These are phyloP conservation scores for Globisporangium camurandrum DNA, from an alignment of 352 stramenopile species.

Conservation along the genomic window DNA sequence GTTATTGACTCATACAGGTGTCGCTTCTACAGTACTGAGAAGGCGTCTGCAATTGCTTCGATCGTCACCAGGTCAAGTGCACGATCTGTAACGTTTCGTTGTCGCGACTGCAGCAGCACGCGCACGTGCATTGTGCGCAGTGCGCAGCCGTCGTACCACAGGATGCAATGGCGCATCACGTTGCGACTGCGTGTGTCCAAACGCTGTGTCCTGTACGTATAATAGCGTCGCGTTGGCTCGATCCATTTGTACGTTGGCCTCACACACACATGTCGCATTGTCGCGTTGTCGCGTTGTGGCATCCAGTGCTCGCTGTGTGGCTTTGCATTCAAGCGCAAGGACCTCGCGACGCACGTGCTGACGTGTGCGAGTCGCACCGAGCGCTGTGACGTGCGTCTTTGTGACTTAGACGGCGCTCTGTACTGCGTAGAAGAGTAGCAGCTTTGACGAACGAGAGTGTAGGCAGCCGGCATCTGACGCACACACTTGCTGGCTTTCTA, in stretches of 20 bases:
- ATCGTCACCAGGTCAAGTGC: constrained; percentile 49
- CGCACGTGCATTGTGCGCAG: constrained; percentile 34
- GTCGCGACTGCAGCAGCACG: constrained; percentile 16
- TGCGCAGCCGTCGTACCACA: constrained; percentile 21
- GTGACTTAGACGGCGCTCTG: not conserved
- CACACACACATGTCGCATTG: constrained; percentile 10
- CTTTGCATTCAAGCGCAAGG: constrained; percentile 42
- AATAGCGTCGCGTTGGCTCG: not conserved
- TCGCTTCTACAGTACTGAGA: too few relatives aligned
- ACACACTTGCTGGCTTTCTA: too few relatives aligned
- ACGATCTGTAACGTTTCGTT: constrained; percentile 24
- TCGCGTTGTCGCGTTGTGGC: not conserved
- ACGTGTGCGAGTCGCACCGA: constrained; percentile 51
- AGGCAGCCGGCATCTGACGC: not conserved
- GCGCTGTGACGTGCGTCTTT: constrained; percentile 34
- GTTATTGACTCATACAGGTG: too few relatives aligned
- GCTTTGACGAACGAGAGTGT: not conserved
- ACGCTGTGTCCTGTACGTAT: not conserved
- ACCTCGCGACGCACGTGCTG: constrained; percentile 20
- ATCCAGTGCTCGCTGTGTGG: constrained; percentile 24
- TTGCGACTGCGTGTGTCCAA: constrained; percentile 4
- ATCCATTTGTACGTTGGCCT: not conserved
- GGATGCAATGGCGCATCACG: constrained; percentile 6
- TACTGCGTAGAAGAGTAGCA: not conserved
- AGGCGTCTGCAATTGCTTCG: too few relatives aligned